Percentiles rank a stretch among this genome's conserved stretches.
These are phyloP conservation scores for Trichoderma atroviride DNA, from an alignment of 2,329 filamentous ascomycete species.

Conservation along the genomic window DNA sequence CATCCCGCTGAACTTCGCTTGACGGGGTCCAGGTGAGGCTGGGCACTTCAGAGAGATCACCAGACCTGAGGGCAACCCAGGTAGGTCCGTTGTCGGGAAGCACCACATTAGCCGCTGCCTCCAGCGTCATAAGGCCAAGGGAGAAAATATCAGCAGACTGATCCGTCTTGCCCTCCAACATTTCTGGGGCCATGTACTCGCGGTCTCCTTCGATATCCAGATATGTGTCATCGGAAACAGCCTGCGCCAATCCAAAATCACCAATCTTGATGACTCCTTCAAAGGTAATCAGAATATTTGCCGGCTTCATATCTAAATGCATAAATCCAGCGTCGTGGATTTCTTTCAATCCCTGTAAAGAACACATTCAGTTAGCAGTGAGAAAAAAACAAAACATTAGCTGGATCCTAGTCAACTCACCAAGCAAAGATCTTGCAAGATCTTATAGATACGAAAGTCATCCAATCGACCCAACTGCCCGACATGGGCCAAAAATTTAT, in stretches of 20 bases:
- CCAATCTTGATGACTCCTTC: conserved; percentile 83
- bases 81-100: conserved; percentile 90
- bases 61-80: conserved; percentile 87
- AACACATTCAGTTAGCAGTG: conserved; percentile 26
- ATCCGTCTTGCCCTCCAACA: conserved; percentile 82
- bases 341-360: conserved; percentile 74
- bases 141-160: conserved; percentile 94
- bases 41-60: conserved; percentile 86
- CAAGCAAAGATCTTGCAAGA: conserved; percentile 80
- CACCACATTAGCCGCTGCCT: conserved; percentile 91
- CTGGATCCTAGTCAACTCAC: conserved; percentile 54
- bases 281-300: conserved; percentile 80
- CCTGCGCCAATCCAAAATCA: conserved; percentile 80
- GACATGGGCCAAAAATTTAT: conserved; percentile 79
- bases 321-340: conserved; percentile 89
- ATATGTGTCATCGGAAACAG: conserved; percentile 73
- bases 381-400: conserved; percentile 3
- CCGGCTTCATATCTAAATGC: conserved; percentile 82
- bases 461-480: conserved; percentile 86
- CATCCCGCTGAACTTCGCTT: conserved; percentile 72
- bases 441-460: conserved; percentile 99
- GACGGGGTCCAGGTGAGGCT: conserved; percentile 81
- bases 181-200: conserved; percentile 93
- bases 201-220: conserved; percentile 93
- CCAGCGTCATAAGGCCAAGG: conserved; percentile 89